Percentiles rank a stretch among this genome's conserved stretches.
phyloP scores from a whole-genome alignment of 768 basidiomycete genomes.

The Leccinellum albellum region DNA sequence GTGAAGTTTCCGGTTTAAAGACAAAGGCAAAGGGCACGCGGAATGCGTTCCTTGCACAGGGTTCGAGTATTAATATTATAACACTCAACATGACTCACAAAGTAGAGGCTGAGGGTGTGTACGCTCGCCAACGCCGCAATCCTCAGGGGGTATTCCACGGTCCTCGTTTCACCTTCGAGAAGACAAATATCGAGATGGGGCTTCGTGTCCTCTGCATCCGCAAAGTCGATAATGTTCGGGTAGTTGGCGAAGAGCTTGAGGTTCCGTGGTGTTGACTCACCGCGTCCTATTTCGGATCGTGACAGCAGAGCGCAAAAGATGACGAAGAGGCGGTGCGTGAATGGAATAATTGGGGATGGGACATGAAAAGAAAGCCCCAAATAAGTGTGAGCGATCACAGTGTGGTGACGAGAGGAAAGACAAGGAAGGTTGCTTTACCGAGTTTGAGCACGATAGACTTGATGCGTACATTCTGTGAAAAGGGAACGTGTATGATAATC shows the following conservation, averaged over 20 bases:
- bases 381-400: slow-evolving; percentile 8
- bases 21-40: slow-evolving; percentile 16
- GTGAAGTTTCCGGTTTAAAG: not conserved
- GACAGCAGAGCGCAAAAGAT: not conserved
- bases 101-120: slow-evolving; percentile 70
- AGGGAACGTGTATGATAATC: slow-evolving; percentile 81
- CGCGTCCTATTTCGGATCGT: slow-evolving; percentile 50
- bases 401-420: slow-evolving; percentile 7
- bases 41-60: not conserved
- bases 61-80: not conserved
- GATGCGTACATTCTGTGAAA: slow-evolving; percentile 72
- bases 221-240: slow-evolving; percentile 72
- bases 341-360: not conserved
- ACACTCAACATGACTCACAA: slow-evolving; percentile 50
- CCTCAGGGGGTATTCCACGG: slow-evolving; percentile 74
- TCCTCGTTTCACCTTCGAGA: slow-evolving; percentile 63
- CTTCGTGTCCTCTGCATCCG: slow-evolving; percentile 62
- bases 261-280: slow-evolving; percentile 71
- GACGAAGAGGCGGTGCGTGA: slow-evolving; percentile 5
- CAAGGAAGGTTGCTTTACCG: slow-evolving; percentile 41
- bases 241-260: slow-evolving; percentile 74
- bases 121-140: slow-evolving; percentile 75
- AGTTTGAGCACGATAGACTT: slow-evolving; percentile 73
- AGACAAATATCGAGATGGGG: slow-evolving; percentile 72
- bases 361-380: not conserved